A percentile compares a stretch with the other conserved stretches of the same genome.
Conservation (phyloP, 768 basidiomycete species). For the Pleurotus tuoliensis region DNA sequence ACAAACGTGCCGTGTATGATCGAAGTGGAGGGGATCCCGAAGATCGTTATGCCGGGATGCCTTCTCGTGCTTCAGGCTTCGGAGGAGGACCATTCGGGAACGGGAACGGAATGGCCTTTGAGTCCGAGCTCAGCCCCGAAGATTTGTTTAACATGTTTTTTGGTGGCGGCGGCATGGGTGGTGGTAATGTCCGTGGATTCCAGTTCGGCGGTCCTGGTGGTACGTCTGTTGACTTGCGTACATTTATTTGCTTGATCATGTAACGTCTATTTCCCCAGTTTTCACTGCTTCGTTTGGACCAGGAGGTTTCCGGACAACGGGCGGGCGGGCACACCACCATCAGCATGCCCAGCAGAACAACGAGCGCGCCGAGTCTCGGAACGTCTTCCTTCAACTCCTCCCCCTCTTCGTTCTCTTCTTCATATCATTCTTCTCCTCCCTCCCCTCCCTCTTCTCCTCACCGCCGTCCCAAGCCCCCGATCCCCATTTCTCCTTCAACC, state of each 20-base stretch:
- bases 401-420: conserved; percentile 82
- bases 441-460: conserved; percentile 73
- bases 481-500: conserved; percentile 71
- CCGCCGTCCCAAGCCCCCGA: conserved; percentile 58
- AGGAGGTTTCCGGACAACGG: conserved; percentile 75
- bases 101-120: conserved; percentile 43
- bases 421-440: conserved; percentile 77
- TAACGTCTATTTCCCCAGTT: conserved; percentile 33
- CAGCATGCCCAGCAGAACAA: conserved; percentile 22
- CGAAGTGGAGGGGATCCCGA: conserved; percentile 87
- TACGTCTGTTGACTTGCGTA: not conserved
- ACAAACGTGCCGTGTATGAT: conserved; percentile 88
- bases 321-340: conserved; percentile 35
- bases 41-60: conserved; percentile 69
- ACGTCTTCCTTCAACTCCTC: conserved; percentile 70
- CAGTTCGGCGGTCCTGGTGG: conserved; percentile 47
- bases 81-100: conserved; percentile 45
- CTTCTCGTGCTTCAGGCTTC: conserved; percentile 51
- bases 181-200: conserved; percentile 47
- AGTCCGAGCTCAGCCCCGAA: conserved; percentile 89
- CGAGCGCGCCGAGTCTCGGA: conserved; percentile 48
- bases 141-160: conserved; percentile 99
- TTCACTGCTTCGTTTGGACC: conserved; percentile 80
- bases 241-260: conserved; percentile 2
- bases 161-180: conserved; percentile 61